Base-by-base conservation (phyloP, 176 grass and related monocot species). In the Thalia dealbata region DNA sequence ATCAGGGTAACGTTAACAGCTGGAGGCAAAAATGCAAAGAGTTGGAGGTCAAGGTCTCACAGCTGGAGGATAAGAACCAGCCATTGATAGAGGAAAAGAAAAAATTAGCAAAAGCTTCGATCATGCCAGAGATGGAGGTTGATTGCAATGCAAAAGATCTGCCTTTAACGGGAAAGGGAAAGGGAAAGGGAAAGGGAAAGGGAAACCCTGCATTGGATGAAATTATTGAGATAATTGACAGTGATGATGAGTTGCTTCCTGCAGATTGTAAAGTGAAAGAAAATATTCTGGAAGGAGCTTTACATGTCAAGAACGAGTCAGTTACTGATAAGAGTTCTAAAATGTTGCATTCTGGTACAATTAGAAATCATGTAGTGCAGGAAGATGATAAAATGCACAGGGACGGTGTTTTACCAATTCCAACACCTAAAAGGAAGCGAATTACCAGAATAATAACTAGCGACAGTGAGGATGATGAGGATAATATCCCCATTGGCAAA, bases 381-480 rank as follows among this genome's bases (percentile, higher is more conserved):
- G 48, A 38, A 21, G 45, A 73, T 54, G 79, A 70, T 41, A 67
- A 25, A 6, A 26, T 38, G 14, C 32, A 61, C 42, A 38, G 0
- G 9, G 52, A 62, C 61, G 44, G 27, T 35, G 51, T 35, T 60
- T 0, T 27, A 42, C 45, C n/a, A 42, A 65, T 52, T 75, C 58
- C 29, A 48, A 72, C 12, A 42, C 69, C 23, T 14, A 75, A 79
- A 26, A 80, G 82, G 65, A 84, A 89, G 21, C 86, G 73, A 11
- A 52, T 23, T 0, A 66, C 69, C 10, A 60, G 26, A 42, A 71
- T 61, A 30, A 3, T 61, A 64, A 23, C 67, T 14, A 81, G 86
- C 77, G 92, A 87, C 23, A 81, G 77, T 48, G 88, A 86, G 46
- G 70, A 3, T 16, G 48, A 70, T 30, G 59, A 77, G 76, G 82